Evolutionary conservation across 257 asterid genomes (phyloP), one percentile per base, ranked within the genome.

Genomic region (Przewalskia tangutica): DNA sequence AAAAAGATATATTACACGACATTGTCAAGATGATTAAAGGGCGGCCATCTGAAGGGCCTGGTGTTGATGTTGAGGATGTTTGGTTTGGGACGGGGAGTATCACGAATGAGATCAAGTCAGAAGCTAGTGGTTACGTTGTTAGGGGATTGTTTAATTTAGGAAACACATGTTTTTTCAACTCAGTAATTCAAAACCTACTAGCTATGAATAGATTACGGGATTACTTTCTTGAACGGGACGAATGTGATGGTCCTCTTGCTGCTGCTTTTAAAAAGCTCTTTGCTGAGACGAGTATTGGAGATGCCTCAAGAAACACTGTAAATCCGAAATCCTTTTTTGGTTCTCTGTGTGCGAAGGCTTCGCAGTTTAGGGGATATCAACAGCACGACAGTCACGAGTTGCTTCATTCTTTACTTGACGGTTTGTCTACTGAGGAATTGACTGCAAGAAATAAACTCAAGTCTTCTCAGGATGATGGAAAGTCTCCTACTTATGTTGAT

Each of bases 381-480:
- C 99, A 95, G 66, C 99, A 95, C 23, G 99, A 95, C 86, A 92
- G 99, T 85, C 98, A 95, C 48, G 99, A 95, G 87, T 81, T 95
- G 84, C 97, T 95, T 82, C 91, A 93, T 44, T 94, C 92, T 88
- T 89, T 95, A 86, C 95, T 95, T 44, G 99, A 95, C 82, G 96
- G 92, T 67, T 89, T 91, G 90, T 81, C 91, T 23, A 79, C 89
- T 9, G 99, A 95, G 84, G 98, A 95, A 85, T 64, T 85, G 85
- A 88, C 83, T 68, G 86, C 88, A 17, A 89, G 90, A 82, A 90
- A 91, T 84, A 89, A 58, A 75, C 78, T 6, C 34, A 81, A 86
- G 58, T 82, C 91, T 79, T 65, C 86, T n/a, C 82, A 78, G 86
- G 81, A 58, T 46, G 87, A 82, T 82, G 88, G 71, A 36, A 85